Evolutionary conservation across 805 yeast genomes (phyloP).

Genomic region (Pichia ethanolica): DNA sequence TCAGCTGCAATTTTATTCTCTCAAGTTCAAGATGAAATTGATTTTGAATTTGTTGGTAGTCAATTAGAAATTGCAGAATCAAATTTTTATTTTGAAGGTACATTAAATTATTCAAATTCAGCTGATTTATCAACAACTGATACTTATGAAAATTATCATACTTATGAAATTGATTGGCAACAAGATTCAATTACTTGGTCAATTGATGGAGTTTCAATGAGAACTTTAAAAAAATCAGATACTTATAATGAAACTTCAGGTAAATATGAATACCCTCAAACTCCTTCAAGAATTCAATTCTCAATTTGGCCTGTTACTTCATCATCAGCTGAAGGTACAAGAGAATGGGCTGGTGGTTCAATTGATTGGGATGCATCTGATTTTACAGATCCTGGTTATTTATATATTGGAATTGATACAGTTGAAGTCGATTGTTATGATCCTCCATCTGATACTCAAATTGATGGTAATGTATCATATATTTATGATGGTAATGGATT

Average conservation of each 20-base stretch:
- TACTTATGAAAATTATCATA: conserved; percentile 65
- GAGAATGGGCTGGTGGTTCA: conserved; percentile 83
- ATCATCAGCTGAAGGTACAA: conserved; percentile 49
- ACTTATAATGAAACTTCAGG: conserved; percentile 60
- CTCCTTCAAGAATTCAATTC: conserved; percentile 65
- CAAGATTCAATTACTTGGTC: conserved; percentile 66
- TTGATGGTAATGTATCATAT: conserved; percentile 43
- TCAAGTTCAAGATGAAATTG: conserved; percentile 85
- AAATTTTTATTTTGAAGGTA: conserved; percentile 75
- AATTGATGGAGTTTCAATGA: conserved; percentile 58
- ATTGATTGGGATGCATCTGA: conserved; percentile 79
- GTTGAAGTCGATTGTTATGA: conserved; percentile 63
- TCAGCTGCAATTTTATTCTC: conserved; percentile 77
- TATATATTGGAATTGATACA: conserved; percentile 55
- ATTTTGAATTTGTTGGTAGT: conserved; percentile 79
- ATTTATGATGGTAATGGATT: conserved; percentile 43
- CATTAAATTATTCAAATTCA: conserved; percentile 58
- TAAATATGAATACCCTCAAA: conserved; percentile 56
- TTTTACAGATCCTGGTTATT: conserved; percentile 71
- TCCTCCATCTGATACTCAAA: conserved; percentile 50
- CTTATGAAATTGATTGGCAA: conserved; percentile 74
- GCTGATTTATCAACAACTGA: conserved; percentile 34
- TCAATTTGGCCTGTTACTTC: conserved; percentile 79
- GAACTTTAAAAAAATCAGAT: conserved; percentile 54
- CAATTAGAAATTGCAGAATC: conserved; percentile 61